A percentile compares a stretch with the other conserved stretches of the same genome.
Conservation (phyloP, 2,329 filamentous ascomycete species). For the Plectosphaerella sp. region DNA sequence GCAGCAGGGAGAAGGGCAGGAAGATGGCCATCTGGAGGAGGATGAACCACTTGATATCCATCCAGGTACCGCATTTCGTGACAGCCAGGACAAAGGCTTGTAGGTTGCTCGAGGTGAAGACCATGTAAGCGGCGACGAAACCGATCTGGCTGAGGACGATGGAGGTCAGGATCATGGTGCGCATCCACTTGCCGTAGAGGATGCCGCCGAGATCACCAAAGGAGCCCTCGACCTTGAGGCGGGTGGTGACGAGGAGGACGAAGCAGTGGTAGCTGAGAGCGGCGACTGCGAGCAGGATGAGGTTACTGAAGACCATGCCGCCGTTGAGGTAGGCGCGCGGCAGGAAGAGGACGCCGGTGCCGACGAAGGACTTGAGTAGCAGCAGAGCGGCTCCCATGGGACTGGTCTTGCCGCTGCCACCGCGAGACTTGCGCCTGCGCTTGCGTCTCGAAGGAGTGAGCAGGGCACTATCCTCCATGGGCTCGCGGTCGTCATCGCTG, state of each 20-base stretch:
- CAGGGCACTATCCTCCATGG: constrained; percentile 83
- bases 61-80: constrained; percentile 76
- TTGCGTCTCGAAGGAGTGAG: constrained; percentile 71
- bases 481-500: constrained; percentile 66
- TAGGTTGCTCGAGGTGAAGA: constrained; percentile 93
- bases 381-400: constrained; percentile 77
- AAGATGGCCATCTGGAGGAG: constrained; percentile 95
- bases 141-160: constrained; percentile 95
- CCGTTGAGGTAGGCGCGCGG: constrained; percentile 92
- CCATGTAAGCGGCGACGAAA: constrained; percentile 92
- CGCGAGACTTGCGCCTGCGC: constrained; percentile 71
- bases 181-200: constrained; percentile 87
- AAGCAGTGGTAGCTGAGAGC: constrained; percentile 95
- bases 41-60: constrained; percentile 86
- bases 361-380: constrained; percentile 94
- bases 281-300: constrained; percentile 83
- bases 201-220: constrained; percentile 96
- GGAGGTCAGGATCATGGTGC: constrained; percentile 79
- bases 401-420: constrained; percentile 70
- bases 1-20: constrained; percentile 85
- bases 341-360: constrained; percentile 90
- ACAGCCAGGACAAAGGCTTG: constrained; percentile 94
- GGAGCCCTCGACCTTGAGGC: constrained; percentile 82
- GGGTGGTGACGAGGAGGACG: constrained; percentile 83
- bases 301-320: constrained; percentile 93